phyloP scores from a whole-genome alignment of 2,329 filamentous ascomycete genomes.

The Fusarium proliferatum region DNA sequence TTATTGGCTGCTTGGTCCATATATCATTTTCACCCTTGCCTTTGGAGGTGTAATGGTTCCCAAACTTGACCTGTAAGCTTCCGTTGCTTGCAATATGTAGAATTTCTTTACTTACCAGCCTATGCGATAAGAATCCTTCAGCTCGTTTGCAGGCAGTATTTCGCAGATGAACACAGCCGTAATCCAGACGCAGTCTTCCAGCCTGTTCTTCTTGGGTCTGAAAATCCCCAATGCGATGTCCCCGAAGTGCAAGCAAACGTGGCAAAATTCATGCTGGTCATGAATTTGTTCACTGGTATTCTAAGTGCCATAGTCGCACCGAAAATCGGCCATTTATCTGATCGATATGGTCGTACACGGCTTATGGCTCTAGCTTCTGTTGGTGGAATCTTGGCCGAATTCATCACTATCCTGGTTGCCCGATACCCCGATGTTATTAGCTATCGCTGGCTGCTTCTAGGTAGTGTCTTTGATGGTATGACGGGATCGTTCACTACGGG shows the following conservation, averaged over 20 bases:
- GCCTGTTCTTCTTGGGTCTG: slow-evolving; percentile 73
- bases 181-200: slow-evolving; percentile 70
- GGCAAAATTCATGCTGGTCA: slow-evolving; percentile 80
- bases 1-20: slow-evolving; percentile 85
- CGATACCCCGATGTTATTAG: slow-evolving; percentile 77
- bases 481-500: slow-evolving; percentile 89
- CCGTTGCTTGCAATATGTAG: neutral
- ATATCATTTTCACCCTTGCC: slow-evolving; percentile 83
- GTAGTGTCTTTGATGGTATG: slow-evolving; percentile 82
- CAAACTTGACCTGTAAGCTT: slow-evolving; percentile 78
- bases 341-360: slow-evolving; percentile 82
- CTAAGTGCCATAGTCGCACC: slow-evolving; percentile 85
- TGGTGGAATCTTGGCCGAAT: slow-evolving; percentile 79
- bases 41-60: slow-evolving; percentile 89
- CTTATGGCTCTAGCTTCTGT: slow-evolving; percentile 78
- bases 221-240: slow-evolving; percentile 83
- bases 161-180: slow-evolving; percentile 70
- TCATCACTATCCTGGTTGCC: slow-evolving; percentile 81
- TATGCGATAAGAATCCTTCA: slow-evolving; percentile 70
- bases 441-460: slow-evolving; percentile 83
- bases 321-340: slow-evolving; percentile 84
- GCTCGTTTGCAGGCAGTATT: slow-evolving; percentile 86
- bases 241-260: slow-evolving; percentile 82
- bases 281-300: slow-evolving; percentile 78
- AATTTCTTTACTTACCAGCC: slow-evolving; percentile 24